Evolutionary conservation across 2,329 filamentous ascomycete genomes (phyloP).

Genomic region (Domatiomyces catenatus): DNA sequence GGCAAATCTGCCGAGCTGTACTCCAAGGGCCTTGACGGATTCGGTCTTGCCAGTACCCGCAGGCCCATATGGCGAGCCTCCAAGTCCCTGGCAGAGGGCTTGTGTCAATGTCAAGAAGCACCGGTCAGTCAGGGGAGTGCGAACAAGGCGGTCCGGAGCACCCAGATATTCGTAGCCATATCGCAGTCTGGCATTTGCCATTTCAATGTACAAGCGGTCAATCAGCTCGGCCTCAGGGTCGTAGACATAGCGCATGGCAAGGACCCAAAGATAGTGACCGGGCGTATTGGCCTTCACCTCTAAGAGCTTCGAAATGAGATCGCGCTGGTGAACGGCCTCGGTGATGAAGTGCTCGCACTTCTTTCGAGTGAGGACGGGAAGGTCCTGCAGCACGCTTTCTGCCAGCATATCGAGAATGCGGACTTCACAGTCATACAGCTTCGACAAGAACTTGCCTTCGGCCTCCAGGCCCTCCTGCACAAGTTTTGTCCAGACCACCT

Average conservation of each 20-base stretch:
- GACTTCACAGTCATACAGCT: slow-evolving; percentile 67
- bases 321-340: slow-evolving; percentile 94
- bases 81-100: slow-evolving; percentile 82
- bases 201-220: slow-evolving; percentile 74
- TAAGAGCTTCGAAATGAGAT: slow-evolving; percentile 76
- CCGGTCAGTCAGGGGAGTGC: slow-evolving; percentile 90
- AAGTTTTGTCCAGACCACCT: slow-evolving; percentile 81
- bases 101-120: slow-evolving; percentile 98
- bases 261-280: slow-evolving; percentile 77
- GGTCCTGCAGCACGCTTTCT: slow-evolving; percentile 73
- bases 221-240: slow-evolving; percentile 63
- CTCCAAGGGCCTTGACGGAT: slow-evolving; percentile 91
- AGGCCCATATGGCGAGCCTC: slow-evolving; percentile 92
- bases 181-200: slow-evolving; percentile 88
- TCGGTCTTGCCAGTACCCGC: slow-evolving; percentile 98
- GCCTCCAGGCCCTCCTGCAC: slow-evolving; percentile 63
- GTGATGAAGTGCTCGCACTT: slow-evolving; percentile 98
- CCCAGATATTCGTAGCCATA: slow-evolving; percentile 98
- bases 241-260: slow-evolving; percentile 96
- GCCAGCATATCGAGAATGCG: slow-evolving; percentile 74
- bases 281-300: slow-evolving; percentile 57
- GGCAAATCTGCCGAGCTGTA: slow-evolving; percentile 92
- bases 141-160: slow-evolving; percentile 86
- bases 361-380: slow-evolving; percentile 74
- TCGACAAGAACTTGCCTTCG: slow-evolving; percentile 53